Evolutionary conservation across 805 yeast species (phyloP), one percentile per base, ranked within the genome.

Genomic region (Candida succiphila): DNA sequence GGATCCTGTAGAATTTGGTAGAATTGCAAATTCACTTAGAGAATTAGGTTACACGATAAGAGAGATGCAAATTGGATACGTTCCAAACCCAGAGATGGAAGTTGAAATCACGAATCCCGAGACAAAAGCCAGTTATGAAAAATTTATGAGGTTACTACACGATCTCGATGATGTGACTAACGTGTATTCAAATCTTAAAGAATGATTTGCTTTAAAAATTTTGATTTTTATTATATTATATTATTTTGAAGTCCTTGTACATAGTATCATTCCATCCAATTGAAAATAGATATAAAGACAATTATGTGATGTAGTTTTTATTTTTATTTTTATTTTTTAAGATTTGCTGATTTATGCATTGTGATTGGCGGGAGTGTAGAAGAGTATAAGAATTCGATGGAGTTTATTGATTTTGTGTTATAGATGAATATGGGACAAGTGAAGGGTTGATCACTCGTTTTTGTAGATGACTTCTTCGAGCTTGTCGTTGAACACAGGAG

Each of bases 141-240:
- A 75, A 47, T 72, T 87, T 24, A 53, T 79, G 23, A 60, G 54
- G 17, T 63, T 65, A 31, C 61, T 89, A 30, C 94, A 85, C 34
- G 85, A 78, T 23, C 60, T 86, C n/a, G 86, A 80, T 32, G 97
- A 92, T 45, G 83, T 89, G 16, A 75, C 85, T 6, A 85, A 75
- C 40, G 75, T 83, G 38, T 84, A 83, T 58, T 70, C 84, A 21
- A 89, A 86, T 51, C 61, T 73, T 43, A 67, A 61, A 38, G 69
- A 64, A 20, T 33, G 34, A 27, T n/a, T n/a, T n/a, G n/a, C n/a
- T n/a, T n/a, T n/a, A n/a, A n/a, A n/a, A n/a, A n/a, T n/a, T 24
- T 24, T n/a, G 15, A 20, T 36, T 27, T 32, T 15, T 15, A 27
- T 12, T 9, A 16, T 15, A 14, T 21, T 22, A 16, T 15, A 15